These are phyloP conservation scores for Thalia dealbata DNA, from an alignment of 176 grass and related monocot genomes.

Conservation along the genomic window DNA sequence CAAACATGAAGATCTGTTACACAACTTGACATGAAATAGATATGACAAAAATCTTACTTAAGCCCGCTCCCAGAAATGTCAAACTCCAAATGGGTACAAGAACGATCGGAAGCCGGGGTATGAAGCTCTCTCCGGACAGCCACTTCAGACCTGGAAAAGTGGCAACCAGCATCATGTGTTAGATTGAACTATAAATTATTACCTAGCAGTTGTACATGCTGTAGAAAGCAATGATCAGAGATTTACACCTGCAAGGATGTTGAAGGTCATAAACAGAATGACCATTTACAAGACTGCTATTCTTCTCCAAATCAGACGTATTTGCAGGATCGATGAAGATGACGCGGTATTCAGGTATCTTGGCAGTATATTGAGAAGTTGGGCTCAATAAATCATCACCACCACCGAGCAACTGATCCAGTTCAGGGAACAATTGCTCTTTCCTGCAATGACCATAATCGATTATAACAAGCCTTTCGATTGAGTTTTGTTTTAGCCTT, in stretches of 20 bases:
- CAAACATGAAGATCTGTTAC: background rate
- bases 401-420: constrained; percentile 58
- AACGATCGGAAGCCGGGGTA: constrained; percentile 73
- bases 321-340: constrained; percentile 50
- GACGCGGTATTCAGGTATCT: constrained; percentile 72
- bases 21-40: background rate
- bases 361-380: constrained; percentile 58
- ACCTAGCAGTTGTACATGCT: background rate
- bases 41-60: constrained; percentile 34
- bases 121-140: constrained; percentile 63
- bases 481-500: background rate
- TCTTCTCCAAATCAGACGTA: constrained; percentile 43
- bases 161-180: background rate
- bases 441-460: constrained; percentile 50
- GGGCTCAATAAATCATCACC: constrained; percentile 47
- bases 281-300: constrained; percentile 69
- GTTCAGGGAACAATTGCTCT: constrained; percentile 64
- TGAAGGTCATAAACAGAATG: constrained; percentile 67
- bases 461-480: background rate
- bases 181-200: background rate
- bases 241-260: constrained; percentile 64
- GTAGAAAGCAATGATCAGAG: background rate
- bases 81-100: constrained; percentile 85
- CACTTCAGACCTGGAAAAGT: constrained; percentile 52
- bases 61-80: constrained; percentile 71